These are phyloP conservation scores for Chaetomiaceae sp. DNA, from an alignment of 2,329 filamentous ascomycete genomes.

Conservation along the genomic window DNA sequence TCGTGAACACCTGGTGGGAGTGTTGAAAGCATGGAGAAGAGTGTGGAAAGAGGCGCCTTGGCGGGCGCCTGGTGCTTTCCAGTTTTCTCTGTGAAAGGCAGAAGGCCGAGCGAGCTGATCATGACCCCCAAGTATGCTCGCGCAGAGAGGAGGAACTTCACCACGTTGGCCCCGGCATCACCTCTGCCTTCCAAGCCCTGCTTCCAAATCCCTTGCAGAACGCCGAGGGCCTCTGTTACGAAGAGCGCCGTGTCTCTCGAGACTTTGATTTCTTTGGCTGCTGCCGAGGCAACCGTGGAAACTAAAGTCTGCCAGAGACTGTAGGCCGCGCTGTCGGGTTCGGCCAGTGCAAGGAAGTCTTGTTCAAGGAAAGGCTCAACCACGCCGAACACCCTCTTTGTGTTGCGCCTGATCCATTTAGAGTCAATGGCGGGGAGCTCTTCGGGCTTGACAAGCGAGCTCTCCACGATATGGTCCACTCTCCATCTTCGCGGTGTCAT, in stretches of 20 bases:
- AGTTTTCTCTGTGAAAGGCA: constrained; percentile 60
- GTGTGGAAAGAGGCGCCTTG: constrained; percentile 60
- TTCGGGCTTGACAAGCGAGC: constrained; percentile 55
- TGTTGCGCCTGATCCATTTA: constrained; percentile 78
- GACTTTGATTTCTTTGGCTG: constrained; percentile 83
- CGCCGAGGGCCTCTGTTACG: constrained; percentile 64
- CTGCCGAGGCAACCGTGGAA: constrained; percentile 60
- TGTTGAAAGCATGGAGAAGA: constrained; percentile 58
- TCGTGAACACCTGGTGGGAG: constrained; percentile 46
- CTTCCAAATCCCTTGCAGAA: constrained; percentile 68
- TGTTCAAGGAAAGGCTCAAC: constrained; percentile 57
- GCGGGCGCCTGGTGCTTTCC: constrained; percentile 48
- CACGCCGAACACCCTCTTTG: constrained; percentile 59
- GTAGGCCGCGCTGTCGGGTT: constrained; percentile 49
- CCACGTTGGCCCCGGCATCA: constrained; percentile 41
- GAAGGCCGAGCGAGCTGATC: constrained; percentile 49
- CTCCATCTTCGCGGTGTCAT: constrained; percentile 63
- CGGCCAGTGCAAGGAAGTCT: constrained; percentile 58
- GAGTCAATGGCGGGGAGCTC: constrained; percentile 81
- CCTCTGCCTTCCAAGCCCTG: constrained; percentile 42
- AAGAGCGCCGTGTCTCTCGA: constrained; percentile 79
- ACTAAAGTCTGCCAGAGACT: constrained; percentile 61
- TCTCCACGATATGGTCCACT: constrained; percentile 64
- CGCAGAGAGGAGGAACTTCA: constrained; percentile 53
- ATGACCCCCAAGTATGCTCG: constrained; percentile 48